Evolutionary conservation across 176 grass and related monocot genomes (phyloP).

Genomic region (Triticum urartu): DNA sequence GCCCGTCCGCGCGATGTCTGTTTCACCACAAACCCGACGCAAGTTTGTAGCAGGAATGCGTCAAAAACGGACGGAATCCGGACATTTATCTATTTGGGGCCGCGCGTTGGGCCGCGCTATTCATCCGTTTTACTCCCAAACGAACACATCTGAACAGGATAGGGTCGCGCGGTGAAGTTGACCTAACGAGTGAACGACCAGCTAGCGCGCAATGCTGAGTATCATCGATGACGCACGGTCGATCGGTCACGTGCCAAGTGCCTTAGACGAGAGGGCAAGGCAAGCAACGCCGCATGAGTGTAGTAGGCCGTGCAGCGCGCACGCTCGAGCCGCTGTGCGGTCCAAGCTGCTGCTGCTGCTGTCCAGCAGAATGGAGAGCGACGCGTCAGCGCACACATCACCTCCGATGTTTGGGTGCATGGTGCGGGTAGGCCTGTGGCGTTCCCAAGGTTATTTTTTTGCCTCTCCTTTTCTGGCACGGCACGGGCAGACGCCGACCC

Average conservation of each 20-base stretch:
- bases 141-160: no score
- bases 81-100: no score
- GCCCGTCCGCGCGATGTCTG: no score
- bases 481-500: background rate
- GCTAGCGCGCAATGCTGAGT: background rate
- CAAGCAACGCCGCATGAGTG: background rate
- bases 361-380: background rate
- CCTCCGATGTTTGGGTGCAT: background rate
- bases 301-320: background rate
- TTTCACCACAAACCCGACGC: no score
- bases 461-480: background rate
- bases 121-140: no score
- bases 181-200: background rate
- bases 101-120: no score
- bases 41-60: no score
- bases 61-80: no score
- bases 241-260: background rate
- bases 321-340: background rate
- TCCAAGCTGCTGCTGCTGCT: background rate
- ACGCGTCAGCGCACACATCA: background rate
- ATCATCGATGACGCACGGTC: background rate
- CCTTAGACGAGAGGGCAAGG: constrained; percentile 24
- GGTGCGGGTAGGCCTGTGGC: background rate
- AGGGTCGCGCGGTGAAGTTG: no score
- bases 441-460: background rate